Evolutionary conservation across 2,329 filamentous ascomycete species (phyloP).

Genomic region (Trichoderma sp.): DNA sequence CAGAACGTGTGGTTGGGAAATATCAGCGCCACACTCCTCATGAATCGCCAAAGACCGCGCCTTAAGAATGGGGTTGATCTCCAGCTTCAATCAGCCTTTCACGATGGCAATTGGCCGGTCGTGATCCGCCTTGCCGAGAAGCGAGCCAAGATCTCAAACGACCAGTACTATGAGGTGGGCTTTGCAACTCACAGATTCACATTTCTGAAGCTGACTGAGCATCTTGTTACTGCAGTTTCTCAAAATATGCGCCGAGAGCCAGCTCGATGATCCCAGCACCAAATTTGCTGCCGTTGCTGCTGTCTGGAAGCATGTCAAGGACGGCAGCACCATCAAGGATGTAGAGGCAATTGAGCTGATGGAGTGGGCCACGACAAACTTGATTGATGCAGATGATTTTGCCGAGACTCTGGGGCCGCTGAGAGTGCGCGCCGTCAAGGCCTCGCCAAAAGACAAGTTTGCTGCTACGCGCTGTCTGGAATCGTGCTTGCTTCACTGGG

Average conservation of each 20-base stretch:
- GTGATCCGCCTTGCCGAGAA: constrained; percentile 56
- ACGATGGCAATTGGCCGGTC: constrained; percentile 55
- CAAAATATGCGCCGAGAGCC: constrained; percentile 54
- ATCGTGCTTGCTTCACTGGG: constrained; percentile 56
- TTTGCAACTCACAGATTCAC: neutral
- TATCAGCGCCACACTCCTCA: constrained; percentile 29
- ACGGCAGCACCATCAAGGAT: constrained; percentile 51
- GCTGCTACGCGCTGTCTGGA: constrained; percentile 50
- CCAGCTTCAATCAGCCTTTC: constrained; percentile 58
- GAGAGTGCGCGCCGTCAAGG: constrained; percentile 54
- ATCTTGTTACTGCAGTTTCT: constrained; percentile 46
- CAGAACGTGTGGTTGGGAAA: neutral
- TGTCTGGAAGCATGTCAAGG: constrained; percentile 50
- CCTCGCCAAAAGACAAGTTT: constrained; percentile 50
- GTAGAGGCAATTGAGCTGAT: constrained; percentile 55
- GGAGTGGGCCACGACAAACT: constrained; percentile 53
- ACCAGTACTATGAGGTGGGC: constrained; percentile 58
- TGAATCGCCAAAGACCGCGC: constrained; percentile 40
- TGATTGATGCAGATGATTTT: constrained; percentile 45
- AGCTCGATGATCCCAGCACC: constrained; percentile 52
- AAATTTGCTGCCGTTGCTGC: constrained; percentile 48
- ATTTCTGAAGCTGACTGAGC: neutral
- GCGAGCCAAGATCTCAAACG: constrained; percentile 50
- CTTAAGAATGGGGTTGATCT: constrained; percentile 55
- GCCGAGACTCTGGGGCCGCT: constrained; percentile 52